Base-by-base conservation (phyloP, 2,329 filamentous ascomycete species). In the Lachnellula suecica region DNA sequence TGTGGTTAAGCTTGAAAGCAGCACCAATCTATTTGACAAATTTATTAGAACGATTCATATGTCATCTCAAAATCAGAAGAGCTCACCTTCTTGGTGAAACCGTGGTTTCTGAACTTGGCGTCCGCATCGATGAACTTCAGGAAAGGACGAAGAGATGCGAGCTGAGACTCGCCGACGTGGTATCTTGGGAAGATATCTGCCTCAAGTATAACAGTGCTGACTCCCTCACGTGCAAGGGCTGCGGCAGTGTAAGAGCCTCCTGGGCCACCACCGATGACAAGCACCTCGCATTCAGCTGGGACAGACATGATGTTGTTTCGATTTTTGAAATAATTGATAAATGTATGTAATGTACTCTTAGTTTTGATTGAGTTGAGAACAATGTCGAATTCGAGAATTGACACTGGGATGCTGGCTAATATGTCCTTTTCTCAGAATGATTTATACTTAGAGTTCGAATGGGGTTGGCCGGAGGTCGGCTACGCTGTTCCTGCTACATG, bases 181-280 rank as follows among this genome's bases (percentile, higher is more conserved):
- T 70, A 56, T 65, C 66, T 63, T 10, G 71, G 72, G 46, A 73
- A 72, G 15, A 59, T 67, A 13, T 78, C 75, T 2, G 70, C 69
- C 53, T 78, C 76, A 5, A 78, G 58, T 0, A 77, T 31, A 3
- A 77, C 72, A 11, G 63, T 60, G 44, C 76, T 70, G 10, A 78
- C 57, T 1, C 72, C 74, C 56, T 78, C 75, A 1, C 74, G 70
- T 2, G 74, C 74, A 9, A 78, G 61, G 1, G 59, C 71, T 0
- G 69, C 56, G 4, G 76, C 74, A 1, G 72, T 54, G 48, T 75
- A 78, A 0, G 76, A 77, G 3, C 76, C 74, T 1, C 59, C 73
- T 10, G 75, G 75, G 5, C 75, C 75, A 23, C 72, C 74, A 5
- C 74, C 74, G 2, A 76, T 57, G 8, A 78, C 71, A 2, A 76